Base-by-base conservation (phyloP, 805 yeast species). In the Saccharomycopsis fodiens region DNA sequence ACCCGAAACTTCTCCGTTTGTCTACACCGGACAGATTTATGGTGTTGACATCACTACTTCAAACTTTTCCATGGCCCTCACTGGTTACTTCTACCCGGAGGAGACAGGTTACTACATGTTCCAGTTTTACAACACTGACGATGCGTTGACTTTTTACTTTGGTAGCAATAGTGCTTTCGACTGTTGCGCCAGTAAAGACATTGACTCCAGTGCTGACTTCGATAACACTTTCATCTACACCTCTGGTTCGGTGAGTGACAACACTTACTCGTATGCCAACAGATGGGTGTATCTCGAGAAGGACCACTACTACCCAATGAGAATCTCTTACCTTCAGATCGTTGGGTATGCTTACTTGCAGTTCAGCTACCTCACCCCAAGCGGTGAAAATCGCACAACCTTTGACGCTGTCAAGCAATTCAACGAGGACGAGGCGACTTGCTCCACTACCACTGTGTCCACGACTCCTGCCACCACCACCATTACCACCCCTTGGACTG, bases 111-210 rank as follows among this genome's bases (percentile, higher is more conserved):
- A 52, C 3, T 66, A 63, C 42, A 51, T 52, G 1, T 54, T 65
- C 34, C 21, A 41, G 4, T 44, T 63, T 22, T 32, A 37, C 4
- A 32, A 34, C 8, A 55, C 58, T 20, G 69, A 66, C 55, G 68
- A 66, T 48, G 54, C 57, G 17, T 63, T 56, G 16, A 59, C 58
- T 53, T 61, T 67, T 37, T 56, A 54, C 39, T 48, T 60, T 42
- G 66, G 65, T 35, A 53, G 51, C n/a, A 59, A 59, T 7, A 57
- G 54, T 45, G 63, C 63, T 6, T 59, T 67, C 20, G 58, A 57
- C 23, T 69, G 74, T 53, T 61, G 70, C 52, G 45, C 53, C 27
- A 49, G 54, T 36, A 32, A 22, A 3, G 13, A 38, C 2, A 13
- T 50, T 20, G 47, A 37, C 8, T 3, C 45, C 6, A 30, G 51